A percentile compares a stretch with the other conserved stretches of the same genome.
phyloP scores from a whole-genome alignment of 1,284 basidiomycete species.

The Melampsora americana region DNA sequence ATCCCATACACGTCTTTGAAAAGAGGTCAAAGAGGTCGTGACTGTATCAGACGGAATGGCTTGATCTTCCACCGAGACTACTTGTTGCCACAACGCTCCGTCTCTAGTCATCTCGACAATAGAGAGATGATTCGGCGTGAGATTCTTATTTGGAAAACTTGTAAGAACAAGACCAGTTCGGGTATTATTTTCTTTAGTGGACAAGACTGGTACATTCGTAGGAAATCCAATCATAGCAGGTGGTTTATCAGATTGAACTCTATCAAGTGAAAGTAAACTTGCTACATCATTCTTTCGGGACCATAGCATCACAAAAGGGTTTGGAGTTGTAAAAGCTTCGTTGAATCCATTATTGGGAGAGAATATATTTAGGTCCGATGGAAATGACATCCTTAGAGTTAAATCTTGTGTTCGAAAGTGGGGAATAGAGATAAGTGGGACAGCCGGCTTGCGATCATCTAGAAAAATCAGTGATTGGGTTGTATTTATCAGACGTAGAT shows the following conservation, averaged over 20 bases:
- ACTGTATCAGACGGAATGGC: neutral
- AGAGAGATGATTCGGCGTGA: neutral
- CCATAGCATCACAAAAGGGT: conserved; percentile 26
- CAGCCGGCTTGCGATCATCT: conserved; percentile 27
- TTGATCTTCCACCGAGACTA: neutral
- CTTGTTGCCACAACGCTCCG: conserved; percentile 34
- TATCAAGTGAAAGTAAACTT: conserved; percentile 4
- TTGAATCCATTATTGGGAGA: neutral
- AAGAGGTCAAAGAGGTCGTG: neutral
- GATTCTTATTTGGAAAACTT: neutral
- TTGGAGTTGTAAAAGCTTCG: neutral
- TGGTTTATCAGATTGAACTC: conserved; percentile 6
- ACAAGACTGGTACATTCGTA: conserved; percentile 1
- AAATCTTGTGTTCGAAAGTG: conserved; percentile 29
- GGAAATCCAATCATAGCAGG: conserved; percentile 14
- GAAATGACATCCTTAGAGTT: conserved; percentile 25
- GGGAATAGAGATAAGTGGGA: conserved; percentile 5
- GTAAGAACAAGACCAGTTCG: conserved; percentile 6
- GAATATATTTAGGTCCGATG: conserved; percentile 6
- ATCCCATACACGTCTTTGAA: neutral
- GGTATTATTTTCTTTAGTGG: neutral
- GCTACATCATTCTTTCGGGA: conserved; percentile 29
- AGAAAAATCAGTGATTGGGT: conserved; percentile 14
- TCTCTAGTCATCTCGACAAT: conserved; percentile 23
- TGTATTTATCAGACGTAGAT: conserved; percentile 30